Percentiles rank a stretch among this genome's conserved stretches.
Conservation (phyloP, 1,139 yeast species). For the Pichia cactophila region DNA sequence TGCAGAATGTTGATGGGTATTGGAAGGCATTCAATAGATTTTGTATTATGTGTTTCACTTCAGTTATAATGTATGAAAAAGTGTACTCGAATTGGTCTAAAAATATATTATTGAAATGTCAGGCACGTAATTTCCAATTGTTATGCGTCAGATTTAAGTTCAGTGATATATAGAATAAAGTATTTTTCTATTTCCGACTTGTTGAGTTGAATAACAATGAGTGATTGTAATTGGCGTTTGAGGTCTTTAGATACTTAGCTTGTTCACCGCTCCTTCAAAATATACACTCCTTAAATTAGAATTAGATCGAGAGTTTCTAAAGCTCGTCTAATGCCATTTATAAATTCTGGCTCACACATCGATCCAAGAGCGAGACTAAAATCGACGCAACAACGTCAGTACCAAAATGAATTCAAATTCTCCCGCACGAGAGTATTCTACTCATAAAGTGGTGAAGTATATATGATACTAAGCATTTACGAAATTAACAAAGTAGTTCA, state of each 20-base stretch:
- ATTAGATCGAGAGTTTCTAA: no score
- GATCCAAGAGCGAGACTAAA: background rate
- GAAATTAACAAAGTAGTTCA: no score
- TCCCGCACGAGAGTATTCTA: no score
- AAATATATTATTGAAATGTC: background rate
- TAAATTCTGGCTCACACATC: no score
- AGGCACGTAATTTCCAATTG: background rate
- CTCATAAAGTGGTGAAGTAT: no score
- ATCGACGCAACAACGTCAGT: background rate
- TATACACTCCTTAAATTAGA: background rate
- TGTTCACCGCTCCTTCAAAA: background rate
- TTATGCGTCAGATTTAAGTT: background rate
- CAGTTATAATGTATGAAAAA: background rate
- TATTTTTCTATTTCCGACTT: background rate
- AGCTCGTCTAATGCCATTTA: no score
- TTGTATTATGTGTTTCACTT: background rate
- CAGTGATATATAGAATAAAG: background rate
- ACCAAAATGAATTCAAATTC: no score
- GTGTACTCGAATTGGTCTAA: background rate
- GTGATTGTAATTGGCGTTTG: background rate
- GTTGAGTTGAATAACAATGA: background rate
- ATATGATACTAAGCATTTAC: no score
- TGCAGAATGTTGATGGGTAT: slow-evolving; percentile 1
- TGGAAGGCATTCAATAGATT: background rate
- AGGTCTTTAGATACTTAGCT: background rate